Evolutionary conservation across 2,329 filamentous ascomycete species (phyloP).

Genomic region (Cyclaneusma minus): DNA sequence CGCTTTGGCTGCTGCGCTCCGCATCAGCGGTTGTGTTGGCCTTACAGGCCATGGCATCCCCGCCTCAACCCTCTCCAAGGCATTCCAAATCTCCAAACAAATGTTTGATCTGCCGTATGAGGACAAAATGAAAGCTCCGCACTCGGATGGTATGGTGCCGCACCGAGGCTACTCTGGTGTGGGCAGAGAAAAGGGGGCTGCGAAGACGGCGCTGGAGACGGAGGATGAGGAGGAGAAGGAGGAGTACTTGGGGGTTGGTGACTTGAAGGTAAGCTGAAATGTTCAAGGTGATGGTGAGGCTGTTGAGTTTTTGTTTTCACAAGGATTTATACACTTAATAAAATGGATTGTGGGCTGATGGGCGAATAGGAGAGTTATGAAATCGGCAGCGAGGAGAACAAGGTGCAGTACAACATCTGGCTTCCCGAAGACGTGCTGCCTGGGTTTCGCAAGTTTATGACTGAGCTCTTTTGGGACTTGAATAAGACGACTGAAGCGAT

Average conservation of each 20-base stretch:
- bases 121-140: conserved; percentile 31
- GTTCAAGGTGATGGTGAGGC: neutral
- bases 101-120: conserved; percentile 27
- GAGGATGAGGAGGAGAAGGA: conserved; percentile 24
- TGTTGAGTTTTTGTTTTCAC: neutral
- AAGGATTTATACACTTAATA: neutral
- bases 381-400: conserved; percentile 30
- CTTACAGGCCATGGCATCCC: conserved; percentile 29
- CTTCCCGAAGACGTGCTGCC: conserved; percentile 27
- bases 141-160: conserved; percentile 29
- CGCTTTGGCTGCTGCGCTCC: no score
- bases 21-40: no score
- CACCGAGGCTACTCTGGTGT: conserved; percentile 41
- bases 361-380: conserved; percentile 32
- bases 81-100: conserved; percentile 26
- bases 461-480: conserved; percentile 31
- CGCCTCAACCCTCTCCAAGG: conserved; percentile 22
- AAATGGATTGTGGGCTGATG: conserved; percentile 2
- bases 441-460: conserved; percentile 30
- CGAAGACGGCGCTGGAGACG: conserved; percentile 23
- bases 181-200: conserved; percentile 35
- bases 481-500: conserved; percentile 26
- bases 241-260: conserved; percentile 27
- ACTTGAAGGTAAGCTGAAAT: conserved; percentile 36
- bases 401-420: conserved; percentile 32